phyloP scores from a whole-genome alignment of 768 basidiomycete genomes.

The Russula compacta region DNA sequence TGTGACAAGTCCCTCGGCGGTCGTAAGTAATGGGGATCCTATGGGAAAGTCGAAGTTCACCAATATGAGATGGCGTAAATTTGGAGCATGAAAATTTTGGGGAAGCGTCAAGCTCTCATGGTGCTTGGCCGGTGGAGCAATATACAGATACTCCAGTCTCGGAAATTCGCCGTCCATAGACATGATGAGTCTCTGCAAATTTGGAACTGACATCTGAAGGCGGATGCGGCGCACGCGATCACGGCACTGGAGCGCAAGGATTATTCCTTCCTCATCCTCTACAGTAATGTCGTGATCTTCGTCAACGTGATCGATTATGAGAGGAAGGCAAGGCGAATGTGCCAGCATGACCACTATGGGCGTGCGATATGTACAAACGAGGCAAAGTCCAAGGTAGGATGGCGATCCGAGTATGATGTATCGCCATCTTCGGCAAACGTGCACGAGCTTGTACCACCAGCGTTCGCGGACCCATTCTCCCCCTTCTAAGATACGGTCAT shows the following conservation, averaged over 20 bases:
- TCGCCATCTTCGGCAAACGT: neutral
- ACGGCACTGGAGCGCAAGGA: neutral
- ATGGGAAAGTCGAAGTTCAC: too few species aligned
- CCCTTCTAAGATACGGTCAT: neutral
- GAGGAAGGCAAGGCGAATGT: neutral
- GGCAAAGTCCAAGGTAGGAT: neutral
- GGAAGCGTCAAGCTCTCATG: too few species aligned
- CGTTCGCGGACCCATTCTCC: neutral
- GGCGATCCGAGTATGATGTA: neutral
- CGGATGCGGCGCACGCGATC: neutral
- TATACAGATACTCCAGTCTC: neutral
- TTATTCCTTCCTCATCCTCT: neutral
- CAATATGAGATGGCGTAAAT: too few species aligned
- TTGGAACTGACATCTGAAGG: neutral
- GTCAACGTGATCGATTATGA: neutral
- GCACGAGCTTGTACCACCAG: neutral
- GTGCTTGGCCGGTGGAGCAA: neutral
- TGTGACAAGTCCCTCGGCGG: neutral
- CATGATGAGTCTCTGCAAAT: neutral
- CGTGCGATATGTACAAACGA: neutral
- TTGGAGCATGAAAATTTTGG: too few species aligned
- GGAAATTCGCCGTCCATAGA: neutral
- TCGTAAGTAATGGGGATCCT: neutral
- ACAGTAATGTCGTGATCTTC: neutral
- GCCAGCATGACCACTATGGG: neutral